Evolutionary conservation across 805 yeast genomes (phyloP).

Genomic region (Candida pseudofarinosa): DNA sequence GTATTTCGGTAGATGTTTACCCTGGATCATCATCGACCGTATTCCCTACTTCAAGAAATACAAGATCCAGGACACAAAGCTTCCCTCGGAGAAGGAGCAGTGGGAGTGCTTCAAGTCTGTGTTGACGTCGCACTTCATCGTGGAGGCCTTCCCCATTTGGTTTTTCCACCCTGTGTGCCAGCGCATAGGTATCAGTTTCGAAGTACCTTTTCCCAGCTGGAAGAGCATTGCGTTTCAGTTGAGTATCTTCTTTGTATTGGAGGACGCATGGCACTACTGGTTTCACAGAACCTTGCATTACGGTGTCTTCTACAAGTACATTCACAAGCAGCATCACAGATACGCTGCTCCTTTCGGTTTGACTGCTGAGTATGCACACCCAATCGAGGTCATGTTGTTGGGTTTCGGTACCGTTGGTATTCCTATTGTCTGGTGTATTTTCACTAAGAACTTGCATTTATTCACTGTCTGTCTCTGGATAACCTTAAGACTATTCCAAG

Average conservation of each 20-base stretch:
- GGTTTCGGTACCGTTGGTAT: slow-evolving; percentile 61
- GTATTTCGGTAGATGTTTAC: slow-evolving; percentile 56
- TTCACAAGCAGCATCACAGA: slow-evolving; percentile 58
- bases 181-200: slow-evolving; percentile 43
- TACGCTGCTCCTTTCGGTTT: slow-evolving; percentile 63
- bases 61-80: slow-evolving; percentile 51
- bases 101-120: slow-evolving; percentile 62
- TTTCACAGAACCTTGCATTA: slow-evolving; percentile 54
- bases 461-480: slow-evolving; percentile 55
- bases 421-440: slow-evolving; percentile 50
- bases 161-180: slow-evolving; percentile 55
- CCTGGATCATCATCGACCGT: slow-evolving; percentile 54
- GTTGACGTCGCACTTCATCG: slow-evolving; percentile 51
- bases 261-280: slow-evolving; percentile 62
- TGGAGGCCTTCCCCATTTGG: slow-evolving; percentile 62
- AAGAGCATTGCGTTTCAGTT: slow-evolving; percentile 41
- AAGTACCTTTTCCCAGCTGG: slow-evolving; percentile 51
- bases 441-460: slow-evolving; percentile 46
- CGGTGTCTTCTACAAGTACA: slow-evolving; percentile 52
- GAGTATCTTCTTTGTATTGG: slow-evolving; percentile 47
- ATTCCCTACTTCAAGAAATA: slow-evolving; percentile 49
- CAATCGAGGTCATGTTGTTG: slow-evolving; percentile 51
- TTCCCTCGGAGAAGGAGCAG: slow-evolving; percentile 53
- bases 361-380: slow-evolving; percentile 61
- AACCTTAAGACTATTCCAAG: slow-evolving; percentile 49